Conservation (phyloP, 139 green algal genomes). For the Penium margaritaceum region DNA sequence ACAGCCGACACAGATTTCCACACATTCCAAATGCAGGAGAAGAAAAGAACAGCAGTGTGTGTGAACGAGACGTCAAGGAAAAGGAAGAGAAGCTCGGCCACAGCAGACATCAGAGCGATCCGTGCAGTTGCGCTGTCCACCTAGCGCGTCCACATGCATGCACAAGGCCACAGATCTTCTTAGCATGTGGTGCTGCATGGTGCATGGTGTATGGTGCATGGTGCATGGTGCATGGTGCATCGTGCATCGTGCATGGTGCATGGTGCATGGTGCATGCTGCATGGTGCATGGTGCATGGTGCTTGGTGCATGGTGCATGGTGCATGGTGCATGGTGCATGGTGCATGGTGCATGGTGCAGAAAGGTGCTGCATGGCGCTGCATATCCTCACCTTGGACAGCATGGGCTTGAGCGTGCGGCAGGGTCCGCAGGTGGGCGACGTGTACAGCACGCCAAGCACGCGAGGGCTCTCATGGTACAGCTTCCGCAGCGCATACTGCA, state of each 20-base stretch:
- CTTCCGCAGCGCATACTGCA: conserved; percentile 86
- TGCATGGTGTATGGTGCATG: conserved; percentile 26
- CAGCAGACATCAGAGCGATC: too few species aligned
- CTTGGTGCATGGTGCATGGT: conserved; percentile 26
- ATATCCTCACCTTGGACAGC: conserved; percentile 65
- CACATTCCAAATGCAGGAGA: too few species aligned
- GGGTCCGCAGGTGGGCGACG: conserved; percentile 65
- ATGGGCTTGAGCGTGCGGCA: conserved; percentile 91
- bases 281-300: conserved; percentile 29
- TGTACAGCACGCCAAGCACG: conserved; percentile 85
- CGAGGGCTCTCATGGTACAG: conserved; percentile 91
- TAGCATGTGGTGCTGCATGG: too few species aligned
- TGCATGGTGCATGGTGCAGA: conserved; percentile 24
- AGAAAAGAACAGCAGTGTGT: too few species aligned
- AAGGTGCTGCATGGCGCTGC: conserved; percentile 22
- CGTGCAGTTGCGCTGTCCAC: too few species aligned
- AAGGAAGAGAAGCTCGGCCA: too few species aligned
- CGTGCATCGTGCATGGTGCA: conserved; percentile 25
- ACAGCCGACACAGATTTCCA: too few species aligned
- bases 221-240: conserved; percentile 31
- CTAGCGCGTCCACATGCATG: too few species aligned
- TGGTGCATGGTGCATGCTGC: conserved; percentile 27
- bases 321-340: conserved; percentile 24
- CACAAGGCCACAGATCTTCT: too few species aligned
- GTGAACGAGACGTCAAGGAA: too few species aligned